These are phyloP conservation scores for Penicillium dipodomyicola DNA, from an alignment of 495 filamentous ascomycete genomes.

Conservation along the genomic window DNA sequence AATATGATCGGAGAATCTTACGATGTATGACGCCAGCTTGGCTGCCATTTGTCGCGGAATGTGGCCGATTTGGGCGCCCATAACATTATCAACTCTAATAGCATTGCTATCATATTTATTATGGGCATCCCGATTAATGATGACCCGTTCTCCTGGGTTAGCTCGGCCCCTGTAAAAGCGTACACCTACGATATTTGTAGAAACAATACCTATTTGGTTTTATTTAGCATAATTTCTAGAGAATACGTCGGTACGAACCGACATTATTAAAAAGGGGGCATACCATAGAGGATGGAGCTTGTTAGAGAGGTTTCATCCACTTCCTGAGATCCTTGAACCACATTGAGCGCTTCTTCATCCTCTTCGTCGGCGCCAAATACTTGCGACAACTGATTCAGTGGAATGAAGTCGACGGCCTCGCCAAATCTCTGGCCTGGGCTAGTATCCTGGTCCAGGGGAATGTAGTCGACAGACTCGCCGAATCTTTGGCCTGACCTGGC, in stretches of 20 bases:
- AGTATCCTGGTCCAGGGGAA: slow-evolving; percentile 32
- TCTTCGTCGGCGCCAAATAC: slow-evolving; percentile 34
- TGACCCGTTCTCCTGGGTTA: slow-evolving; percentile 67
- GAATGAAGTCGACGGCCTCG: slow-evolving; percentile 36
- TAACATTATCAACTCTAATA: slow-evolving; percentile 77
- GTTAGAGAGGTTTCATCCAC: slow-evolving; percentile 43
- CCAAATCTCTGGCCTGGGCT: slow-evolving; percentile 34
- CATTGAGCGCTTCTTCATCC: slow-evolving; percentile 35
- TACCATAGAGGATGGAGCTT: slow-evolving; percentile 53
- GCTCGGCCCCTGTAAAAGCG: slow-evolving; percentile 74
- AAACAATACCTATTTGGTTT: slow-evolving; percentile 31
- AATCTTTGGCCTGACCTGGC: slow-evolving; percentile 29
- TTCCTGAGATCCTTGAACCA: slow-evolving; percentile 39
- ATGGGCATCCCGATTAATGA: slow-evolving; percentile 63
- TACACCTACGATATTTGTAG: slow-evolving; percentile 75
- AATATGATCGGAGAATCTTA: slow-evolving; percentile 19
- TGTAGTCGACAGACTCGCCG: slow-evolving; percentile 36
- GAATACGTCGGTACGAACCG: too few species aligned
- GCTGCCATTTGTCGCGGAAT: slow-evolving; percentile 62
- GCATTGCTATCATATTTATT: slow-evolving; percentile 80
- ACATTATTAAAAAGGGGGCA: not conserved
- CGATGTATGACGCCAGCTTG: slow-evolving; percentile 74
- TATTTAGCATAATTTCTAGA: not conserved
- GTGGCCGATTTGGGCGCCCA: slow-evolving; percentile 76
- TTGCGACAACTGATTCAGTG: slow-evolving; percentile 35